These are phyloP conservation scores for Omphalotus guepiniiformis DNA, from an alignment of 768 basidiomycete genomes.

Conservation along the genomic window DNA sequence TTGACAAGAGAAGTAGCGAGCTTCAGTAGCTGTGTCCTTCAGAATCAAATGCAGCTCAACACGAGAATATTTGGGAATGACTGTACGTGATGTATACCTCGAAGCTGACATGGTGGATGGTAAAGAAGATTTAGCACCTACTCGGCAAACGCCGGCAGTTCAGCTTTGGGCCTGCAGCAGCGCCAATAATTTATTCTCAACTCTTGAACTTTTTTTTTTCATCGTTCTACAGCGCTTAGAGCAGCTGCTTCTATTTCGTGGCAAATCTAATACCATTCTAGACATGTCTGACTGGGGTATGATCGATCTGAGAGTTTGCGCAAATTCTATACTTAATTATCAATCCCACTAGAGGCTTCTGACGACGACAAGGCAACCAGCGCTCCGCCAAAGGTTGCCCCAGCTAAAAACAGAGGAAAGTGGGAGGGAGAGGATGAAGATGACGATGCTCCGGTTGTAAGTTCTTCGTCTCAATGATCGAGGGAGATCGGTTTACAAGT, in stretches of 20 bases:
- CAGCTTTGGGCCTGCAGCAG: background rate
- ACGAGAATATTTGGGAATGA: background rate
- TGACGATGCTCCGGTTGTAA: conserved; percentile 69
- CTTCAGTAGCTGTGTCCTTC: conserved; percentile 44
- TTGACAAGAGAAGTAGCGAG: conserved; percentile 60
- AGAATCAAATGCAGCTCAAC: background rate
- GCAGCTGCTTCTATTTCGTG: background rate
- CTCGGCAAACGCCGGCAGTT: background rate
- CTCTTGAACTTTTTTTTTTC: background rate
- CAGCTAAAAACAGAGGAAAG: conserved; percentile 42
- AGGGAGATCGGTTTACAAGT: background rate
- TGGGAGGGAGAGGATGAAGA: conserved; percentile 95
- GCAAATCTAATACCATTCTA: too few species aligned
- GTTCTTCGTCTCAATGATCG: conserved; percentile 25
- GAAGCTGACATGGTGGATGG: background rate
- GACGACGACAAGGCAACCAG: conserved; percentile 30
- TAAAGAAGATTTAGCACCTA: too few species aligned
- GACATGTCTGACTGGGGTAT: conserved; percentile 48
- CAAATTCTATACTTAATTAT: background rate
- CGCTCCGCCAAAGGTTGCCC: conserved; percentile 21
- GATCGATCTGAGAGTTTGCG: conserved; percentile 1
- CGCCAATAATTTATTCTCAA: background rate
- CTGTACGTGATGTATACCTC: background rate
- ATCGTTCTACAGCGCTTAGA: background rate
- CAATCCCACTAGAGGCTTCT: conserved; percentile 28